Evolutionary conservation across 1,139 yeast genomes (phyloP), one percentile per base, ranked within the genome.

Genomic region (Yamadazyma jaroonii): DNA sequence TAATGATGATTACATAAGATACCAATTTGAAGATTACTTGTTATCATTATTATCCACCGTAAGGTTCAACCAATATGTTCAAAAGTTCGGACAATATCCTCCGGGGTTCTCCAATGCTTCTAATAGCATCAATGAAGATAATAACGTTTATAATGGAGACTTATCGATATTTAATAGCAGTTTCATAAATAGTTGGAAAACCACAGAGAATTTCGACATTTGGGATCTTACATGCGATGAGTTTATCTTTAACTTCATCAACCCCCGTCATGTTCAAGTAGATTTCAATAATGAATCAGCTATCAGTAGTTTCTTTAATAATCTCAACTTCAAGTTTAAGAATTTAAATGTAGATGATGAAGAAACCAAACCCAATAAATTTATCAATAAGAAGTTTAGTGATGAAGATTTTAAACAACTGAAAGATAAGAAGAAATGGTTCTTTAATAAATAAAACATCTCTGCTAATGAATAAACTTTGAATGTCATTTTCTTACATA

Each of bases 1-100:
- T 1, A 86, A 89, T 50, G 97, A 92, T 51, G 98, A 92, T 58
- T 86, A 83, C 51, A 83, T 92, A 26, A 68, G 98, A 39, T 76
- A 81, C 60, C 88, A 82, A 50, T 90, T 90, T 61, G 98, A 92
- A 55, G 97, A 89, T 52, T 92, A 92, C 54, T 61, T 90, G 26
- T 74, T 84, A 46, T 87, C 95, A 11, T 61, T 92, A 46, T 60
- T 92, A 31, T 71, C 95, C 0, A 73, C 87, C 15, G 80, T 77
- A 31, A 84, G 94, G 57, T 85, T 81, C 52, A 75, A 77, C 46
- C 79, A 73, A 42, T 87, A 83, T 53, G 49, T 74, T 13, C 66
- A 64, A 54, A 70, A 62, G 34, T 71, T 69, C 43, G 46, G 56
- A 17, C 64, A 57, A 37, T 58, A 59, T 12, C 77, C 77, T 0